phyloP scores from a whole-genome alignment of 106 monocot genomes.

The Dendrobium nobile region DNA sequence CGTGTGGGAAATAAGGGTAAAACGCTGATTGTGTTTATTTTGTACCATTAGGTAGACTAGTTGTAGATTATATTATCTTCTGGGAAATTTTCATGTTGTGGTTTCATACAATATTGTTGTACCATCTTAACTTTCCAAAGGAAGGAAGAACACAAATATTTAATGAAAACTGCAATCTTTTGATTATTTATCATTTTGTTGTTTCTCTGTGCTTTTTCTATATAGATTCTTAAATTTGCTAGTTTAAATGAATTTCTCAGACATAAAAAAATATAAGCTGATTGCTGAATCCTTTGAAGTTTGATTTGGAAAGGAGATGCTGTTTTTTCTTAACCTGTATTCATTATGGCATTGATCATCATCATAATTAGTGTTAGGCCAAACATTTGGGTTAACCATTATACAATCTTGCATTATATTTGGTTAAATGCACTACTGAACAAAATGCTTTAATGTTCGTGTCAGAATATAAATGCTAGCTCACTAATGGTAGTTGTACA shows the following conservation, averaged over 20 bases:
- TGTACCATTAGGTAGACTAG: background rate
- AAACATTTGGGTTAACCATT: background rate
- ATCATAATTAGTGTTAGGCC: background rate
- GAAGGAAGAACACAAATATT: conserved; percentile 1
- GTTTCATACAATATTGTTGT: conserved; percentile 2
- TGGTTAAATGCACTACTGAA: background rate
- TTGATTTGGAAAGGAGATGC: background rate
- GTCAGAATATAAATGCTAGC: background rate
- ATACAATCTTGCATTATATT: background rate
- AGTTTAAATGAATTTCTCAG: background rate
- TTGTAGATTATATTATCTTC: background rate
- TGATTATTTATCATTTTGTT: background rate
- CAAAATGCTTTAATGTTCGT: background rate
- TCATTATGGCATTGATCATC: background rate
- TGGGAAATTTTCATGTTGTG: background rate
- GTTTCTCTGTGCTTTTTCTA: background rate
- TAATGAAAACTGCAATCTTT: background rate
- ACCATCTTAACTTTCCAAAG: background rate
- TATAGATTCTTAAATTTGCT: background rate
- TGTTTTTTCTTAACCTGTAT: background rate
- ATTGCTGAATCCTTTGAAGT: background rate
- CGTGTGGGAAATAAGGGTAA: background rate
- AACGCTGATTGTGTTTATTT: background rate
- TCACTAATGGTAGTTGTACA: background rate
- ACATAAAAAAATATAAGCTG: background rate